A percentile compares a stretch with the other conserved stretches of the same genome.
These are phyloP conservation scores for Entomortierella parvispora DNA, from an alignment of 192 early-diverging fungal genomes.

Conservation along the genomic window DNA sequence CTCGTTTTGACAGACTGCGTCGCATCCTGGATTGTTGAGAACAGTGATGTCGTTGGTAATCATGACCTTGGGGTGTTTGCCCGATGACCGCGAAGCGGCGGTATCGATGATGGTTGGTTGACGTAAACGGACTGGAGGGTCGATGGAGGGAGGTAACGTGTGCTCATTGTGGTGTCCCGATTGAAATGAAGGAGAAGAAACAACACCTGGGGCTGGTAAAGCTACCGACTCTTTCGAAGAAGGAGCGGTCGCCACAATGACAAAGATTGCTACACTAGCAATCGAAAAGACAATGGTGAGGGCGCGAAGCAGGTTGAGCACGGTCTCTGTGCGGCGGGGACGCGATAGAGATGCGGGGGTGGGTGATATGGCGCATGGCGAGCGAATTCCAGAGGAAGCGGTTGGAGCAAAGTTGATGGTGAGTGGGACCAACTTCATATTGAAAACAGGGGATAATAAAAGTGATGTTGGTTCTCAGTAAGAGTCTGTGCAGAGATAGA, in stretches of 20 bases:
- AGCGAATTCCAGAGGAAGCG: slow-evolving; percentile 1
- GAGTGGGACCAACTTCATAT: slow-evolving; percentile 35
- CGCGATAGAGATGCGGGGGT: slow-evolving; percentile 40
- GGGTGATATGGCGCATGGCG: slow-evolving; percentile 46
- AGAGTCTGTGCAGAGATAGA: too few relatives aligned
- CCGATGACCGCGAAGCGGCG: too few relatives aligned
- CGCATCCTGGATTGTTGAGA: background rate
- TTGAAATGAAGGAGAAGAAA: slow-evolving; percentile 7
- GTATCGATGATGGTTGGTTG: background rate
- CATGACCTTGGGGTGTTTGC: background rate
- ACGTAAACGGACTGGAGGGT: slow-evolving; percentile 5
- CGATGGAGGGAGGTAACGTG: slow-evolving; percentile 11
- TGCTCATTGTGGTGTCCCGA: slow-evolving; percentile 21
- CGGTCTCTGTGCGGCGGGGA: slow-evolving; percentile 27
- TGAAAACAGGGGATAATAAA: background rate
- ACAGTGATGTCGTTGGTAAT: background rate
- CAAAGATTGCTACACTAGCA: slow-evolving; percentile 16
- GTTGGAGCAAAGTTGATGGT: slow-evolving; percentile 12
- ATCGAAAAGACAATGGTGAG: slow-evolving; percentile 31
- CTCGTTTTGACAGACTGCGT: slow-evolving; percentile 12
- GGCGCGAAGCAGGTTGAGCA: slow-evolving; percentile 31
- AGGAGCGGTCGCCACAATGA: slow-evolving; percentile 11
- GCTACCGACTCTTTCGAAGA: background rate
- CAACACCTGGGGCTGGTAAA: background rate
- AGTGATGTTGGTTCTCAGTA: too few relatives aligned